Evolutionary conservation across 139 green algal genomes (phyloP), one percentile per base, ranked within the genome.

Genomic region (Auxenochlorella protothecoides): DNA sequence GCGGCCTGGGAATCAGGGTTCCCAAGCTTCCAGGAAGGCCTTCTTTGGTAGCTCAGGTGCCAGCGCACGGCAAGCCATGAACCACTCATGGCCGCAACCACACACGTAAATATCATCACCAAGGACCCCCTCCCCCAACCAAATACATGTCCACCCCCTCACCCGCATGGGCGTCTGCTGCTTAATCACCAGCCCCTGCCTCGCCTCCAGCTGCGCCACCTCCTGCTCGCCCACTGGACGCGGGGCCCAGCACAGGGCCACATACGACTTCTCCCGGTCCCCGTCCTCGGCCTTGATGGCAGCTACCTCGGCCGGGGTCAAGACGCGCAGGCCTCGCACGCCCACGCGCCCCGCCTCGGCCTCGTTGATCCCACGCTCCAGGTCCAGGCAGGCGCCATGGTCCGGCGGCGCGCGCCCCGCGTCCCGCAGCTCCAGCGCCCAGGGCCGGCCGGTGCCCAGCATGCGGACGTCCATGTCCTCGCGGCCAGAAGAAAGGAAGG

Each of bases 381-480:
- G 69, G 6, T 63, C 65, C 11, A n/a, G 60, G 62, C 68, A 51
- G 53, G 57, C 66, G 8, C 55, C 52, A 0, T 69, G 55, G 12
- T 68, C 59, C 56, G 72, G 52, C 55, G 71, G 27, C 51, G 4
- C 27, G 11, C 68, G 27, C 59, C 79, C 68, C 3, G 85, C 79
- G 51, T 92, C 84, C 54, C 74, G 59, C 8, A 93, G 66, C 76
- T 95, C 85, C 55, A 95, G 59, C 10, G 91, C 78, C 78, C 96
- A 97, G 0, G 91, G 91, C 12, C 91, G 79, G 0, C 91, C 91
- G 0, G 67, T 68, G 27, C 91, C 90, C 70, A 96, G 82, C 90
- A 96, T 96, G 68, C 89, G 86, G 57, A 96, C 91, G 70, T 97
- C 90, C 6, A 89, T 80, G 80, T 97, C 91, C 79, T 97, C 91